phyloP scores from a whole-genome alignment of 2,329 filamentous ascomycete genomes.

The Lachnellula suecica region DNA sequence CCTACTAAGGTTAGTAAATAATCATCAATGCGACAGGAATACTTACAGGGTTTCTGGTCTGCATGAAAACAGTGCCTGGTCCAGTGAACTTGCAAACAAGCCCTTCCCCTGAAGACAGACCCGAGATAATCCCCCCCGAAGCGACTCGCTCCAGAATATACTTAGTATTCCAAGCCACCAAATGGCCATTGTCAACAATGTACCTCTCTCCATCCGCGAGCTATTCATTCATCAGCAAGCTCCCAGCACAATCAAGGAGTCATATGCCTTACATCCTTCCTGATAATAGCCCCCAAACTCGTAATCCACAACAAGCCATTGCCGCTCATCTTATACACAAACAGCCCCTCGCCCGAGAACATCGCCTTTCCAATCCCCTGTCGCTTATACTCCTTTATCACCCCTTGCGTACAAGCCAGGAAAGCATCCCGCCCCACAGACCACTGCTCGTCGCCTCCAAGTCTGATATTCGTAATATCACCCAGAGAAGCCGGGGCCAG shows the following conservation, averaged over 20 bases:
- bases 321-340: constrained; percentile 83
- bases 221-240: constrained; percentile 27
- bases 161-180: constrained; percentile 96
- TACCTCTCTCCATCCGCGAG: constrained; percentile 76
- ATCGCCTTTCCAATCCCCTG: constrained; percentile 87
- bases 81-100: constrained; percentile 93
- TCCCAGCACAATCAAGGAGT: neutral
- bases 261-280: constrained; percentile 74
- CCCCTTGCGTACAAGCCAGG: constrained; percentile 80
- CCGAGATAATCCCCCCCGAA: constrained; percentile 91
- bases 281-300: constrained; percentile 91
- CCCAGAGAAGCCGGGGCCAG: constrained; percentile 79
- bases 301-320: constrained; percentile 84
- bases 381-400: constrained; percentile 82
- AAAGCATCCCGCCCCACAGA: constrained; percentile 84
- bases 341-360: constrained; percentile 90
- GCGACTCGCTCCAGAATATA: constrained; percentile 89
- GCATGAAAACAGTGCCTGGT: constrained; percentile 87
- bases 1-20: constrained; percentile 13
- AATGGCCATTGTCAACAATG: constrained; percentile 87
- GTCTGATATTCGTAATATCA: constrained; percentile 78
- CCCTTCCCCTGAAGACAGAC: constrained; percentile 77
- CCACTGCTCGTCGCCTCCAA: constrained; percentile 75
- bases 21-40: neutral
- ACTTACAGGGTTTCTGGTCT: constrained; percentile 81